Conservation (phyloP, 306 rosid species). For the Casuarina glauca region DNA sequence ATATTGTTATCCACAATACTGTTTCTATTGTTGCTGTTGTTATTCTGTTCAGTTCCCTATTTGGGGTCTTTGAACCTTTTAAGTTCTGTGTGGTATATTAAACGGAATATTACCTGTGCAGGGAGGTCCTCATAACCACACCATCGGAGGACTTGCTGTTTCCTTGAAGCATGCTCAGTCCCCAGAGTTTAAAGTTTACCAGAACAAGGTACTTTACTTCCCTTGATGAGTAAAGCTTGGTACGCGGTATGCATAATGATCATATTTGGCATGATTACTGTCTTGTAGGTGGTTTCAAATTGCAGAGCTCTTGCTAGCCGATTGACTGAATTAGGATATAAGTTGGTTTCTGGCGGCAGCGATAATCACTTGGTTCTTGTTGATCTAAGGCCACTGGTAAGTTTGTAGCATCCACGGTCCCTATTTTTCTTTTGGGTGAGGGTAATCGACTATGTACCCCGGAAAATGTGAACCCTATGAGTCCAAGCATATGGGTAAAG, state of each 20-base stretch:
- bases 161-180: slow-evolving; percentile 80
- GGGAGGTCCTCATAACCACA: slow-evolving; percentile 99
- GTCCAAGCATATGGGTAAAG: neutral
- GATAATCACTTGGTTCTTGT: slow-evolving; percentile 94
- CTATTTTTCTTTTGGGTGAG: neutral
- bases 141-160: slow-evolving; percentile 93
- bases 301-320: slow-evolving; percentile 80
- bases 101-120: slow-evolving; percentile 29
- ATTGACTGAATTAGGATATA: slow-evolving; percentile 65
- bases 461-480: neutral
- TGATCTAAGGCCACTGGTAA: slow-evolving; percentile 89
- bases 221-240: slow-evolving; percentile 14
- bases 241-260: slow-evolving; percentile 19
- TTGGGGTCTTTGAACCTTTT: slow-evolving; percentile 15
- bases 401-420: slow-evolving; percentile 20
- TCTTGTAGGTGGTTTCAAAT: slow-evolving; percentile 78
- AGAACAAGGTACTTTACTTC: slow-evolving; percentile 58
- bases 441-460: neutral
- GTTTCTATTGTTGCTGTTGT: neutral
- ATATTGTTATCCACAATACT: too few relatives aligned
- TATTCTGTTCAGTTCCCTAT: slow-evolving; percentile 24
- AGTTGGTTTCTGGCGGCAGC: slow-evolving; percentile 93
- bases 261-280: neutral
- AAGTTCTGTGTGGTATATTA: neutral
- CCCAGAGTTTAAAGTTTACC: slow-evolving; percentile 74